These are phyloP conservation scores for Botrytis cinerea DNA, from an alignment of 2,329 filamentous ascomycete genomes.

Conservation along the genomic window DNA sequence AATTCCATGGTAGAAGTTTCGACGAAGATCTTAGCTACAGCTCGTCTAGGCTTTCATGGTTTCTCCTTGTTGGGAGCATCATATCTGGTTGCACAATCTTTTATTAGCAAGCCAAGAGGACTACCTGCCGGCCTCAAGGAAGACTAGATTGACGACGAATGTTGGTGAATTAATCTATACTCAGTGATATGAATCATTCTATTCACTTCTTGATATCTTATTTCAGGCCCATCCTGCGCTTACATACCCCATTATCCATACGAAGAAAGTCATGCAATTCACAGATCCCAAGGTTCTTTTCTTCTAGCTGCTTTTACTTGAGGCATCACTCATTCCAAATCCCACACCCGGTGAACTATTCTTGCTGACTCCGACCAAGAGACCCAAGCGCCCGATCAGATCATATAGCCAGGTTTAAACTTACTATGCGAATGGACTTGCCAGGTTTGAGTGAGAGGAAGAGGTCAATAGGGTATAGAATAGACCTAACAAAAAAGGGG, in stretches of 20 bases:
- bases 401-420: background rate
- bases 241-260: background rate
- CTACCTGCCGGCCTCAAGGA: background rate
- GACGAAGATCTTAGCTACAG: background rate
- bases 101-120: background rate
- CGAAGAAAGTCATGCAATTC: background rate
- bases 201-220: background rate
- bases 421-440: background rate
- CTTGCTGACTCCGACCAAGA: background rate
- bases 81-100: background rate
- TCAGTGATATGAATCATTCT: background rate
- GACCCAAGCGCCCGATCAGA: background rate
- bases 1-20: background rate
- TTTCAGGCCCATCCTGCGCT: background rate
- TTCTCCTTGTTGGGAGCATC: background rate
- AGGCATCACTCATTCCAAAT: background rate
- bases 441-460: background rate
- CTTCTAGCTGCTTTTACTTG: too few species aligned
- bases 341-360: background rate
- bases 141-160: background rate
- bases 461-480: background rate
- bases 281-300: background rate
- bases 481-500: too few species aligned
- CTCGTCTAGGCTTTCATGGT: rapidly evolving
- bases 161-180: background rate